Conservation (phyloP, 129 eudicot genomes). For the Scalesia atractyloides region DNA sequence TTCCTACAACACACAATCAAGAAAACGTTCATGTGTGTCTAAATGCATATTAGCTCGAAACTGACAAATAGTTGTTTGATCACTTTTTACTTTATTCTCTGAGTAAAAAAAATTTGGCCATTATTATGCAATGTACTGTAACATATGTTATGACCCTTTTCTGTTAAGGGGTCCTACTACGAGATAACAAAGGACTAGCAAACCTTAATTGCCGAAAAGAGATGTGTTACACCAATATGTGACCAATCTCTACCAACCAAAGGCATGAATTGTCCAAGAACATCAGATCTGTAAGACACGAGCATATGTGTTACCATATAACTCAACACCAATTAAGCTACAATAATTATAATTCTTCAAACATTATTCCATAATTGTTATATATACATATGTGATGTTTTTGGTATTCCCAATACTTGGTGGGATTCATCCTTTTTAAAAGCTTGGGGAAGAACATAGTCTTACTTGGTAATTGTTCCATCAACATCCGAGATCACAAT, state of each 20-base stretch:
- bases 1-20: conserved; percentile 59
- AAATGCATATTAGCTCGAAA: neutral
- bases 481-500: conserved; percentile 97
- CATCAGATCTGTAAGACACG: conserved; percentile 71
- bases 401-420: no score
- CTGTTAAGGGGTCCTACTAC: neutral
- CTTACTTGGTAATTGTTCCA: conserved; percentile 96
- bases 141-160: neutral
- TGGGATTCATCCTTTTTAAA: conserved; percentile 2
- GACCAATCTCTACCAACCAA: conserved; percentile 99
- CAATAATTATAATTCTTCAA: neutral
- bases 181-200: conserved; percentile 12
- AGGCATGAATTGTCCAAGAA: conserved; percentile 99
- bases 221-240: conserved; percentile 95
- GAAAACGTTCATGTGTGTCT: conserved; percentile 1
- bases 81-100: neutral
- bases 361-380: neutral
- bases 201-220: conserved; percentile 96
- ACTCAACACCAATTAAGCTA: neutral
- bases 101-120: neutral
- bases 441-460: neutral
- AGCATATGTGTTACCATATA: conserved; percentile 7
- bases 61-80: neutral
- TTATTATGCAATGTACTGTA: neutral
- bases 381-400: neutral